Evolutionary conservation across 371 early-diverging fungal genomes (phyloP), one percentile per base, ranked within the genome.

Genomic region (Mortierella sp.): DNA sequence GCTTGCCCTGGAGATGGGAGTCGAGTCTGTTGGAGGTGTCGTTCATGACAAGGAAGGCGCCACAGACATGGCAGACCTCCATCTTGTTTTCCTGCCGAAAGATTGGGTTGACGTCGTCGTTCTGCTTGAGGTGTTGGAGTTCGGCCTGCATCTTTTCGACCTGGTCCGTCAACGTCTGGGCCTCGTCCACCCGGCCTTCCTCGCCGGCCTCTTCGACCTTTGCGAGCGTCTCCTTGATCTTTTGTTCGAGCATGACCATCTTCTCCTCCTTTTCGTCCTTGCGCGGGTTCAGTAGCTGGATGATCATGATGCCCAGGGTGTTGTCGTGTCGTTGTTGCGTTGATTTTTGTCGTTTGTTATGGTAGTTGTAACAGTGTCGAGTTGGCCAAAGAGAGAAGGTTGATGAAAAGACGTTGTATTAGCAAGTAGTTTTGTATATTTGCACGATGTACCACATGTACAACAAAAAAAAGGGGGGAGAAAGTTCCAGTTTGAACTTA

Each of bases 51-150:
- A 97, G 87, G 74, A 96, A 93, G 19, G 96, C 96, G 48, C 96
- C 96, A 86, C 97, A 97, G 31, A 96, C 94, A 74, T 93, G 92
- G 85, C 97, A 97, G 53, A 96, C 95, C 76, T 94, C 93, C 91
- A 95, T 93, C 44, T 90, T 88, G 84, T 95, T 95, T 68, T 96
- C 95, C 66, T 90, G 88, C 64, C 92, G 90, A 44, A 92, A 91
- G 77, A 90, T 85, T 22, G 93, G 92, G 71, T 95, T 93, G 29
- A 88, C 88, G 31, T 89, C 88, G 80, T 93, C 89, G 64, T 84
- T 88, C 74, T 93, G 87, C 81, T 91, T 91, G 67, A 93, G 85
- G 26, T 87, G 86, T 14, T 86, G 85, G 64, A 94, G 79, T 65
- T 95, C 94, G 24, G 86, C 85, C 78, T 93, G 92, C 41, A 93